These are phyloP conservation scores for Lycium barbarum DNA, from an alignment of 257 asterid genomes.

Conservation along the genomic window DNA sequence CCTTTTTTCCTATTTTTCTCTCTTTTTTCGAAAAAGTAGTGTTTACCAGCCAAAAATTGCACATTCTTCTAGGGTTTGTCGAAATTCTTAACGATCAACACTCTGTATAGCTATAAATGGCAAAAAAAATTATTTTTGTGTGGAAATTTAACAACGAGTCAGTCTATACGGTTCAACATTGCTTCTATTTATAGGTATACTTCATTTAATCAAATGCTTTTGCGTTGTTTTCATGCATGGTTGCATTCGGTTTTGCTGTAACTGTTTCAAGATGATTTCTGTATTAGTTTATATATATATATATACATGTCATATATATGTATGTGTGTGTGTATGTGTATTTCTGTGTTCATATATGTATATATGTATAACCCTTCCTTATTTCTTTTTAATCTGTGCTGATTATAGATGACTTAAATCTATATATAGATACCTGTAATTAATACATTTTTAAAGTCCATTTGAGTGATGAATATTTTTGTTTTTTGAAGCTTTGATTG, in stretches of 20 bases:
- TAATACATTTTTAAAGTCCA: background rate
- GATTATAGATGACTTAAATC: background rate
- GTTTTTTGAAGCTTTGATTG: slow-evolving; percentile 11
- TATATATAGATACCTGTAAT: background rate
- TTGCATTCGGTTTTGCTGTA: background rate
- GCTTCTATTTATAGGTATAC: slow-evolving; percentile 26
- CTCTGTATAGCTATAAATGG: background rate
- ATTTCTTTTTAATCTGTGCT: background rate
- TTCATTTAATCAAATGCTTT: slow-evolving; percentile 19
- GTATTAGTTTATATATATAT: background rate
- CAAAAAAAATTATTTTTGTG: background rate
- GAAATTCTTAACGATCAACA: background rate
- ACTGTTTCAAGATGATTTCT: background rate
- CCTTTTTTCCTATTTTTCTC: background rate
- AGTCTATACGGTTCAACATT: slow-evolving; percentile 25
- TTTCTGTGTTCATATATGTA: background rate
- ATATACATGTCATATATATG: background rate
- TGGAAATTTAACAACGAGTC: background rate
- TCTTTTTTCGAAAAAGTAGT: background rate
- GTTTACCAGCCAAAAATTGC: background rate
- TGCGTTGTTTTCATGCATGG: slow-evolving; percentile 26
- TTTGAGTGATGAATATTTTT: background rate
- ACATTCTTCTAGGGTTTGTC: slow-evolving; percentile 27
- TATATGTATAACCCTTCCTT: background rate
- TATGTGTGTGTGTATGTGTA: background rate